Evolutionary conservation across 169 alveolate species (phyloP).

Genomic region (Blepharisma undulans): DNA sequence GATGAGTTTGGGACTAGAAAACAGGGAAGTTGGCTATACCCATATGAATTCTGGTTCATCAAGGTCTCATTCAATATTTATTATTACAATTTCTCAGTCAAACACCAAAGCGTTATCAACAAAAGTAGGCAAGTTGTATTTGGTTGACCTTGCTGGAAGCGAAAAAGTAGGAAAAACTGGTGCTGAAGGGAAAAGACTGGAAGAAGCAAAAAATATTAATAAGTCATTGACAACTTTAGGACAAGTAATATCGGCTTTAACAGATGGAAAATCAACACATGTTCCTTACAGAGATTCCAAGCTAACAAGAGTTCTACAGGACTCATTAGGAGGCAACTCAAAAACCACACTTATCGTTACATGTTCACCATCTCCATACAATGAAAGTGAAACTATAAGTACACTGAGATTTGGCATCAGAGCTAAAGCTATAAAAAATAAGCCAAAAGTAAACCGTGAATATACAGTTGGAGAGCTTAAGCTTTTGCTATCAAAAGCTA

Average conservation of each 20-base stretch:
- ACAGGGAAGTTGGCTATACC: constrained; percentile 86
- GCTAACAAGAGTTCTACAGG: constrained; percentile 85
- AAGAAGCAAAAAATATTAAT: constrained; percentile 84
- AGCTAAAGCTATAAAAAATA: constrained; percentile 87
- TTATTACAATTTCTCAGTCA: constrained; percentile 78
- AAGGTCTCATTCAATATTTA: constrained; percentile 81
- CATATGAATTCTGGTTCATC: constrained; percentile 86
- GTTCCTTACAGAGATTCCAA: constrained; percentile 89
- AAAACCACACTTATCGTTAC: constrained; percentile 85
- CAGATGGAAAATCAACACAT: constrained; percentile 79
- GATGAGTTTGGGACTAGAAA: constrained; percentile 82
- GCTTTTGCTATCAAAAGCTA: constrained; percentile 8
- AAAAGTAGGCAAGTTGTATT: constrained; percentile 77
- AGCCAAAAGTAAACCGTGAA: constrained; percentile 87
- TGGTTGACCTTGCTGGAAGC: constrained; percentile 84
- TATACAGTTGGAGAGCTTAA: constrained; percentile 72
- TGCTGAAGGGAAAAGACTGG: constrained; percentile 76
- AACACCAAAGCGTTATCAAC: constrained; percentile 74
- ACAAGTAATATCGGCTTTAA: constrained; percentile 79
- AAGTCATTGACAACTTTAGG: constrained; percentile 82
- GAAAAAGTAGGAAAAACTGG: constrained; percentile 76
- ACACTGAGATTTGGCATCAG: constrained; percentile 89
- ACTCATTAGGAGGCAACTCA: constrained; percentile 89
- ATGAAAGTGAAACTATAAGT: constrained; percentile 83
- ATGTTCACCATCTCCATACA: constrained; percentile 81